phyloP scores from a whole-genome alignment of 441 rosid genomes.

The Dalechampia spathulata region DNA sequence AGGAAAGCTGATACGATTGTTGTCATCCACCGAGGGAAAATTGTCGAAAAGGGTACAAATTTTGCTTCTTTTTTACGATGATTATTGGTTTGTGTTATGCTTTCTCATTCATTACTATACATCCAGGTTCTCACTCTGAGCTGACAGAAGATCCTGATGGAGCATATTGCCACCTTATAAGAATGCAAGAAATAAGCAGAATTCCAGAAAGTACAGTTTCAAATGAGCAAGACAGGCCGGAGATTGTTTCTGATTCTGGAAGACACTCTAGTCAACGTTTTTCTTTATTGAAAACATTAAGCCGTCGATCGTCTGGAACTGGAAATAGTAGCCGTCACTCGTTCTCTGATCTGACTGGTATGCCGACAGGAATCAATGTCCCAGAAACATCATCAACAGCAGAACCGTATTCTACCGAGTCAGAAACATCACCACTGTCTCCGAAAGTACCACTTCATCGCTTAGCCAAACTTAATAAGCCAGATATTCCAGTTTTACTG shows the following conservation, averaged over 20 bases:
- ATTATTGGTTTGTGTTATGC: too few species aligned
- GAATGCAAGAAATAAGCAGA: conserved; percentile 32
- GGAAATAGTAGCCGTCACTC: conserved; percentile 26
- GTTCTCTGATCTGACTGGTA: conserved; percentile 29
- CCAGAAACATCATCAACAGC: conserved; percentile 12
- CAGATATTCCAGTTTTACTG: conserved; percentile 48
- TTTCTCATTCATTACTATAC: too few species aligned
- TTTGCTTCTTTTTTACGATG: not conserved
- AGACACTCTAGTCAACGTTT: conserved; percentile 28
- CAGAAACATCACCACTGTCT: conserved; percentile 5
- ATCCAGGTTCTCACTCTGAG: conserved; percentile 46
- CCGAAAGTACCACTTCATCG: conserved; percentile 36
- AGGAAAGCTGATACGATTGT: conserved; percentile 51
- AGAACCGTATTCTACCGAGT: not conserved
- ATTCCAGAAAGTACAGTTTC: conserved; percentile 18
- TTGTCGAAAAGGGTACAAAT: conserved; percentile 50
- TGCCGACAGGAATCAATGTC: conserved; percentile 24
- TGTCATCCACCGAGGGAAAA: conserved; percentile 49
- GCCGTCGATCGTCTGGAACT: conserved; percentile 31
- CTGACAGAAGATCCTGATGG: conserved; percentile 39
- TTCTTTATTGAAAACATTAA: conserved; percentile 27
- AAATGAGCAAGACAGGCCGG: conserved; percentile 17
- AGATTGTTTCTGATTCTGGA: conserved; percentile 23
- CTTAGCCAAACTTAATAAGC: conserved; percentile 49
- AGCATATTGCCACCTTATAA: conserved; percentile 40